phyloP scores from a whole-genome alignment of 1,284 basidiomycete genomes.

The Exobasidium cylindrosporum region DNA sequence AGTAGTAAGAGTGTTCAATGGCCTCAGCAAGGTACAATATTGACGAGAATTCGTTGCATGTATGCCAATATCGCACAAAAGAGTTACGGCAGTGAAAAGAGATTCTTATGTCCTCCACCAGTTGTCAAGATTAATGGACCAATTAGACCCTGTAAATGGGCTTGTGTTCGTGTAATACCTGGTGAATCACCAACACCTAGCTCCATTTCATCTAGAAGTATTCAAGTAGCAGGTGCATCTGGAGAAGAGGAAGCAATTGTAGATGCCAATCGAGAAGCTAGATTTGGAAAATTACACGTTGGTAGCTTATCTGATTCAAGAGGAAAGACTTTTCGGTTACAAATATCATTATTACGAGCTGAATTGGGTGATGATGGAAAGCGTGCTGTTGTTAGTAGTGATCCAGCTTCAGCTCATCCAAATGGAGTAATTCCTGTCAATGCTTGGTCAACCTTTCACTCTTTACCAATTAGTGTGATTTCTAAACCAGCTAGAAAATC shows the following conservation, averaged over 20 bases:
- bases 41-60: constrained; percentile 90
- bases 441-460: constrained; percentile 84
- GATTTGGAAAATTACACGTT: constrained; percentile 85
- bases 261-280: constrained; percentile 59
- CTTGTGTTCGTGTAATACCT: constrained; percentile 1
- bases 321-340: constrained; percentile 75
- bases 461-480: constrained; percentile 85
- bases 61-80: constrained; percentile 95
- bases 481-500: constrained; percentile 97
- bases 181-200: constrained; percentile 7
- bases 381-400: neutral
- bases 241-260: constrained; percentile 7
- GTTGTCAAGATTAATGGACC: constrained; percentile 84
- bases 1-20: neutral
- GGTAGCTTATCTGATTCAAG: constrained; percentile 64
- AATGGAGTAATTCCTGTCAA: constrained; percentile 19
- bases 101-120: constrained; percentile 93
- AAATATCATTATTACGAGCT: constrained; percentile 59
- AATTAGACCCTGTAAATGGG: constrained; percentile 8
- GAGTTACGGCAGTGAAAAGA: constrained; percentile 94
- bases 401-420: constrained; percentile 9
- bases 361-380: constrained; percentile 8
- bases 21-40: constrained; percentile 60
- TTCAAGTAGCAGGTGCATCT: neutral
- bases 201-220: neutral